Evolutionary conservation across 1,284 basidiomycete genomes (phyloP).

Genomic region (Cryptococcus wingfieldii): DNA sequence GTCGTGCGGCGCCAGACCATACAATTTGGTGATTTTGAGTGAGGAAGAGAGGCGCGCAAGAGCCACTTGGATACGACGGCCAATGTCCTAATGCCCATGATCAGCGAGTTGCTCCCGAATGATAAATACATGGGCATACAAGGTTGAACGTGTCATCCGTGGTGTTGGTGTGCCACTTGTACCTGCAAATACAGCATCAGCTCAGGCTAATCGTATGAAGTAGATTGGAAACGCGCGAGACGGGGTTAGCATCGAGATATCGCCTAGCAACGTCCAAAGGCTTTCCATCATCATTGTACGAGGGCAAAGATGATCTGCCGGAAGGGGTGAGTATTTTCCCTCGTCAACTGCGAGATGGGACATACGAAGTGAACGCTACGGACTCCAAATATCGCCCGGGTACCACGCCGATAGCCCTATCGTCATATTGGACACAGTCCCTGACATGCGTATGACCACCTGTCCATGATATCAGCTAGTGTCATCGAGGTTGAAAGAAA

Average conservation of each 20-base stretch:
- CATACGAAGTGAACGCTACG: slow-evolving; percentile 56
- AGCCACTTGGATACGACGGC: not conserved
- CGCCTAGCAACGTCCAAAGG: slow-evolving; percentile 45
- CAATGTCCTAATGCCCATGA: not conserved
- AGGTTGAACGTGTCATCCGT: slow-evolving; percentile 38
- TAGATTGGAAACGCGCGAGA: slow-evolving; percentile 31
- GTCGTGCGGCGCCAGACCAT: slow-evolving; percentile 69
- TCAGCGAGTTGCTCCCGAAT: not conserved
- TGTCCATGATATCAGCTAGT: not conserved
- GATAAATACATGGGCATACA: slow-evolving; percentile 13
- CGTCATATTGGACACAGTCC: slow-evolving; percentile 60
- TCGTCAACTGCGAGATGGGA: not conserved
- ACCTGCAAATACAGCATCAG: slow-evolving; percentile 16
- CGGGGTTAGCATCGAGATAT: slow-evolving; percentile 52
- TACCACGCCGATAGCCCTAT: slow-evolving; percentile 54
- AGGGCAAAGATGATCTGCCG: slow-evolving; percentile 31
- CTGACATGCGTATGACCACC: slow-evolving; percentile 69
- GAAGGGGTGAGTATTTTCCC: not conserved
- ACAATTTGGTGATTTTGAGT: slow-evolving; percentile 46
- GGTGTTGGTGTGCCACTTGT: slow-evolving; percentile 39
- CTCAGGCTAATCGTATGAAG: not conserved
- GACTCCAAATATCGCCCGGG: slow-evolving; percentile 86
- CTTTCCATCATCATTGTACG: slow-evolving; percentile 14
- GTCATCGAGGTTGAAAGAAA: too few relatives aligned
- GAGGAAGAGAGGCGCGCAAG: slow-evolving; percentile 29